Base-by-base conservation (phyloP, 164 flowering plant species). In the Euptelea pleiosperma region DNA sequence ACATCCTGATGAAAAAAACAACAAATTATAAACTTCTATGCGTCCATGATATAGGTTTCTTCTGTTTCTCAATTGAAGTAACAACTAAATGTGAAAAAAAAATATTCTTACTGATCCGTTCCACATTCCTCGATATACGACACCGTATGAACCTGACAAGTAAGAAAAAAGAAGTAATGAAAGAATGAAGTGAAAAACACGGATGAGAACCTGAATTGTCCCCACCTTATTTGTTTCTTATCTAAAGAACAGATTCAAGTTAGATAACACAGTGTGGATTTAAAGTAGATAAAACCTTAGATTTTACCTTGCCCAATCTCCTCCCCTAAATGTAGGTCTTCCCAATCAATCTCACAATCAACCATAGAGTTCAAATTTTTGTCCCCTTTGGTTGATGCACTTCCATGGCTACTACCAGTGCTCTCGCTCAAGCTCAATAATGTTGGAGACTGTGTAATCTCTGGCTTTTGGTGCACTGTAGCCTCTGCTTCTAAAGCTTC, bases 71-170 rank as follows among this genome's bases (percentile, higher is more conserved):
- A n/a, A n/a, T n/a, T n/a, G n/a, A n/a, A n/a, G n/a, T n/a, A n/a
- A n/a, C n/a, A n/a, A n/a, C n/a, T n/a, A n/a, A n/a, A 24, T 15
- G 48, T 24, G 11, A 34, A 56, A 53, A n/a, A 33, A 28, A 49
- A 60, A 1, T 35, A 26, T 1, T 49, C 47, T 21, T 76, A 89
- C 96, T 43, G 91, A 89, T 82, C 88, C 90, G 71, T 82, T 80
- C 95, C 94, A 90, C 62, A 82, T 58, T 65, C 95, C 97, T 55
- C 70, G 90, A 72, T 87, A 73, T 29, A 90, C 97, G 64, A 70
- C 73, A 54, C 78, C 92, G 68, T 16, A 85, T 35, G 90, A 83
- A 69, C 97, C 97, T 87, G 82, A 26, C 55, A 36, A 39, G 55
- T 35, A 58, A 46, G 19, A 33, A 14, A 14, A 46, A 54, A 50